These are phyloP conservation scores for Boletus reticuloceps DNA, from an alignment of 768 basidiomycete genomes.

Conservation along the genomic window DNA sequence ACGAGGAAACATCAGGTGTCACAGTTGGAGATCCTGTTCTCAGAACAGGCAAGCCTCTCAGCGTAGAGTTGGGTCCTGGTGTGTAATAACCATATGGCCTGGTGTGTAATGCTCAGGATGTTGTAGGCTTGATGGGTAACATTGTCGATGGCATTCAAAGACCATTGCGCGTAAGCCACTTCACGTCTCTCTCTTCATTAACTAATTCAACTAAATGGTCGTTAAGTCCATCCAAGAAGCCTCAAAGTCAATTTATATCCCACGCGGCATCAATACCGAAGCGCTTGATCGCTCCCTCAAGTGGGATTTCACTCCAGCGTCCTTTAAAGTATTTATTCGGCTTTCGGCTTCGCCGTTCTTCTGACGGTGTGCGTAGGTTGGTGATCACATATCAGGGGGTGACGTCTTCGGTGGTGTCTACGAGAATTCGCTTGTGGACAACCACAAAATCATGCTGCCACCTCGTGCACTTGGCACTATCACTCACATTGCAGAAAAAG, in stretches of 20 bases:
- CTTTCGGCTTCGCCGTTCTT: slow-evolving; percentile 1
- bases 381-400: slow-evolving; percentile 96
- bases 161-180: slow-evolving; percentile 69
- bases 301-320: slow-evolving; percentile 92
- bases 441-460: slow-evolving; percentile 96
- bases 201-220: slow-evolving; percentile 5
- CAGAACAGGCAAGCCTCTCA: slow-evolving; percentile 95
- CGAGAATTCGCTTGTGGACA: slow-evolving; percentile 94
- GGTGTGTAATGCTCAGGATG: neutral
- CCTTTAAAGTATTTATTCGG: slow-evolving; percentile 58
- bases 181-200: neutral
- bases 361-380: slow-evolving; percentile 52
- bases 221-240: slow-evolving; percentile 86
- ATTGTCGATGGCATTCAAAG: slow-evolving; percentile 98
- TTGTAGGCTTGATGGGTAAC: slow-evolving; percentile 93
- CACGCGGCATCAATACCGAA: slow-evolving; percentile 97
- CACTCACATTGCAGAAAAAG: slow-evolving; percentile 90
- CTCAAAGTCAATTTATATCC: slow-evolving; percentile 99
- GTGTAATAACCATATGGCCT: slow-evolving; percentile 19
- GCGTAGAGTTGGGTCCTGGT: slow-evolving; percentile 98
- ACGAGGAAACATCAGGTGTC: slow-evolving; percentile 98
- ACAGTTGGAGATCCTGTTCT: slow-evolving; percentile 98
- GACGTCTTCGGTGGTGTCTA: slow-evolving; percentile 95
- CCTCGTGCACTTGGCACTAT: slow-evolving; percentile 95
- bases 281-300: slow-evolving; percentile 83